phyloP scores from a whole-genome alignment of 2,329 filamentous ascomycete species.

The Exophiala xenobiotica region DNA sequence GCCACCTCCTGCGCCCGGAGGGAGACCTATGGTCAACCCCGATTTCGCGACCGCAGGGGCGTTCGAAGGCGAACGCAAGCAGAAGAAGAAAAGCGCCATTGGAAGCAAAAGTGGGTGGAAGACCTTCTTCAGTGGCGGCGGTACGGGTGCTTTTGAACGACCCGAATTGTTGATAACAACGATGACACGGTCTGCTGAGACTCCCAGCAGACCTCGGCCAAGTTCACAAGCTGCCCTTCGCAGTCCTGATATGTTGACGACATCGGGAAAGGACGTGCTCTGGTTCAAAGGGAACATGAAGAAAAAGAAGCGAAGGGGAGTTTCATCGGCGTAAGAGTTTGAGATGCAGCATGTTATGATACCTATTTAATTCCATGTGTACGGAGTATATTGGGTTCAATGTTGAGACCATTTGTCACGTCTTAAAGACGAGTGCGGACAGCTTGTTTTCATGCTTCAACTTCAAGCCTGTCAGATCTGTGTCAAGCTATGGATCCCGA shows the following conservation, averaged over 20 bases:
- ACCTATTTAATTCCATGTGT: neutral
- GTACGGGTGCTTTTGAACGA: constrained; percentile 33
- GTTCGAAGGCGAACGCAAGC: constrained; percentile 28
- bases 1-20: constrained; percentile 27
- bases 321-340: neutral
- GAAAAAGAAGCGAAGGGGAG: neutral
- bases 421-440: too few relatives aligned
- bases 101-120: constrained; percentile 25
- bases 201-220: constrained; percentile 25
- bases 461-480: too few relatives aligned
- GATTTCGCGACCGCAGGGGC: constrained; percentile 27
- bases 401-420: too few relatives aligned
- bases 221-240: neutral
- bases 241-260: constrained; percentile 18
- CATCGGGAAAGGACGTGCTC: constrained; percentile 22
- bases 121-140: constrained; percentile 49
- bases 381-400: too few relatives aligned
- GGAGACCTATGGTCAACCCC: constrained; percentile 29
- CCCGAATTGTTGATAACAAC: neutral
- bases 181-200: neutral
- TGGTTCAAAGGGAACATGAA: constrained; percentile 22
- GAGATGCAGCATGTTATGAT: neutral
- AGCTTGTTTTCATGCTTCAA: too few relatives aligned
- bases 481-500: too few relatives aligned
- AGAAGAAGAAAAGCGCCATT: constrained; percentile 18